These are phyloP conservation scores for Guillardia theta DNA, from an alignment of 78 protist species.

Conservation along the genomic window DNA sequence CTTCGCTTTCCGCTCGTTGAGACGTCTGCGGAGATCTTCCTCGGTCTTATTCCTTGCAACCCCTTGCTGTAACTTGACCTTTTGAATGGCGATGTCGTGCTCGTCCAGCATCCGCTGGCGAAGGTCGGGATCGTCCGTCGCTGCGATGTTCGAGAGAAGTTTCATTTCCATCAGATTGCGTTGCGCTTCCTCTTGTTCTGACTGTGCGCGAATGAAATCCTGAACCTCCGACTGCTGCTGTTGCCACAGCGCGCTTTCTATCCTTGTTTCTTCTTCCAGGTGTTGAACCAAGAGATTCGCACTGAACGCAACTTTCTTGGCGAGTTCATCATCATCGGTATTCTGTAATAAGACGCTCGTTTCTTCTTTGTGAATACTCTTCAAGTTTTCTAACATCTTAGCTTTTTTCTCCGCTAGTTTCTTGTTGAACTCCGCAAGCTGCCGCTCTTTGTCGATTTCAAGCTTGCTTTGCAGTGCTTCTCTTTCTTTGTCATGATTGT, in stretches of 20 bases:
- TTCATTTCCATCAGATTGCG: background rate
- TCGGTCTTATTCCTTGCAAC: constrained; percentile 16
- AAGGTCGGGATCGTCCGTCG: background rate
- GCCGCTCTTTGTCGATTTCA: background rate
- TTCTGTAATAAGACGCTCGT: background rate
- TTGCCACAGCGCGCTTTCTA: background rate
- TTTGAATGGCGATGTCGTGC: background rate
- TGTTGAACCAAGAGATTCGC: background rate
- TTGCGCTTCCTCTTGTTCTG: too few species aligned
- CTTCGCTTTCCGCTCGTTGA: background rate
- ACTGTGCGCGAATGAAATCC: background rate
- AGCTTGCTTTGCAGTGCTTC: background rate
- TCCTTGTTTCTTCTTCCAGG: background rate
- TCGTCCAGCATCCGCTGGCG: background rate
- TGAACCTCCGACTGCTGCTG: background rate
- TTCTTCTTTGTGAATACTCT: background rate
- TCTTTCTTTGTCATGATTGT: background rate
- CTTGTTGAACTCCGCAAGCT: background rate
- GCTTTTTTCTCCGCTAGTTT: background rate
- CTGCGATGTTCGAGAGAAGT: too few species aligned
- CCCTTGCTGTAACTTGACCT: background rate
- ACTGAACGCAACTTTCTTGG: background rate
- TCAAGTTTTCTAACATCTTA: background rate
- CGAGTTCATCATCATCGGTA: background rate
- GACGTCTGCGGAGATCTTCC: background rate